Base-by-base conservation (phyloP, 1,284 basidiomycete genomes). In the Sphaerobolus stellatus region DNA sequence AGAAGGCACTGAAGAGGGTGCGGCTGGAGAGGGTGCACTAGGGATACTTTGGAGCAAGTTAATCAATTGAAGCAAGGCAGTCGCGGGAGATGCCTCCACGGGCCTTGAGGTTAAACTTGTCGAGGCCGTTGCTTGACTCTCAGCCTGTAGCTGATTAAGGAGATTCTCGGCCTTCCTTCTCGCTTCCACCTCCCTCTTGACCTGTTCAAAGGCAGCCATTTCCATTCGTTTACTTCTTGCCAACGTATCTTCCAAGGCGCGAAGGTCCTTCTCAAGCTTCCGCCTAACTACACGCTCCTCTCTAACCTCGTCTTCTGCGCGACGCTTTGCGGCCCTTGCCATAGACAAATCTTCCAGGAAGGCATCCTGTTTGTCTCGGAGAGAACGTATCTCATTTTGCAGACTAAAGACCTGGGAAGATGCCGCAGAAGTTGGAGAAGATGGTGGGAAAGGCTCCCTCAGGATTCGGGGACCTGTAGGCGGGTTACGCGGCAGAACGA, bases 241-340 rank as follows among this genome's bases (percentile, higher is more conserved):
- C 29, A 74, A 68, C 54, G 75, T 69, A 46, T 68, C 65, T 55
- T 66, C 61, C 5, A 74, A 50, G 24, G 71, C 66, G 33, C 73
- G 69, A 9, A 77, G 60, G 36, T 72, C 64, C 2, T 64, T 65
- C 55, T 81, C 73, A 25, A 76, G 65, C 58, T 71, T 73, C n/a
- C 74, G 74, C 4, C 79, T 75, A 28, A 67, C 55, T 29, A 63
- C 64, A n/a, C 75, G 70, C 63, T 81, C 79, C 30, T 62, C 58
- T 5, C 64, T 62, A 24, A 73, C 63, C 27, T 74, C 73, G 18
- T 77, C 75, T 62, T 82, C 76, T 31, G 79, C 60, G 61, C 74
- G 75, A 25, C 78, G 77, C 59, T 81, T 82, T 22, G 64, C 64
- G n/a, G 61, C 48, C n/a, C 71, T 71, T 8, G 69, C 60, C 16